Percentiles rank a stretch among this genome's conserved stretches.
Evolutionary conservation across 139 green algal species (phyloP).

Genomic region (Eudorina sp.): DNA sequence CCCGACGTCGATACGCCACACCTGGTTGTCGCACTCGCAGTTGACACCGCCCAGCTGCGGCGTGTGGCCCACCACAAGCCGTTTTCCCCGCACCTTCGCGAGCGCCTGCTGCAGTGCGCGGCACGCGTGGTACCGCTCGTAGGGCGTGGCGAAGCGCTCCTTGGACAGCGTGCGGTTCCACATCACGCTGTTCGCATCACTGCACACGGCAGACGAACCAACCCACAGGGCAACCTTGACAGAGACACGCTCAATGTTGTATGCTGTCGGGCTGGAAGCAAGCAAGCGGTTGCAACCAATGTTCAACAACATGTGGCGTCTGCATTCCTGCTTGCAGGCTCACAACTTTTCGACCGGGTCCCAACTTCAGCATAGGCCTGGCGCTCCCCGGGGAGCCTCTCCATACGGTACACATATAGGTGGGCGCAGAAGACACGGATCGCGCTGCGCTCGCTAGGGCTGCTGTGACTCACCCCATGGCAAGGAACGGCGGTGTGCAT

Average conservation of each 20-base stretch:
- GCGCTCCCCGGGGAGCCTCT: too few relatives aligned
- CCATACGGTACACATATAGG: too few relatives aligned
- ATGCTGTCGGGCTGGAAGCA: too few relatives aligned
- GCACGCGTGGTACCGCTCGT: slow-evolving; percentile 79
- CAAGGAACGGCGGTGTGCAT: slow-evolving; percentile 82
- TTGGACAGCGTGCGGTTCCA: slow-evolving; percentile 88
- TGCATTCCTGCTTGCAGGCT: too few relatives aligned
- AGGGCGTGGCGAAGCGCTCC: slow-evolving; percentile 70
- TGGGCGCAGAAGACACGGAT: too few relatives aligned
- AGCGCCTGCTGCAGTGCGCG: slow-evolving; percentile 75
- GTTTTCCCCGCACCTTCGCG: slow-evolving; percentile 69
- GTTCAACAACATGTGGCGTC: too few relatives aligned
- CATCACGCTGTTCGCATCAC: slow-evolving; percentile 85
- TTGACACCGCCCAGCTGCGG: slow-evolving; percentile 90
- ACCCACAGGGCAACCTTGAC: too few relatives aligned
- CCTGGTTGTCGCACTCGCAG: slow-evolving; percentile 83
- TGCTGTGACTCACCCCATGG: slow-evolving; percentile 86
- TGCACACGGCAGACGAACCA: slow-evolving; percentile 40
- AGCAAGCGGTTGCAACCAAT: too few relatives aligned
- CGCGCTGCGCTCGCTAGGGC: too few relatives aligned
- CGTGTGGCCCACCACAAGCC: slow-evolving; percentile 93
- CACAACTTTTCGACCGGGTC: too few relatives aligned
- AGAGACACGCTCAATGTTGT: too few relatives aligned
- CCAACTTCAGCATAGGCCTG: too few relatives aligned
- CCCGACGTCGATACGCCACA: slow-evolving; percentile 95